These are phyloP conservation scores for Venturia carpophila DNA, from an alignment of 2,329 filamentous ascomycete species.

Conservation along the genomic window DNA sequence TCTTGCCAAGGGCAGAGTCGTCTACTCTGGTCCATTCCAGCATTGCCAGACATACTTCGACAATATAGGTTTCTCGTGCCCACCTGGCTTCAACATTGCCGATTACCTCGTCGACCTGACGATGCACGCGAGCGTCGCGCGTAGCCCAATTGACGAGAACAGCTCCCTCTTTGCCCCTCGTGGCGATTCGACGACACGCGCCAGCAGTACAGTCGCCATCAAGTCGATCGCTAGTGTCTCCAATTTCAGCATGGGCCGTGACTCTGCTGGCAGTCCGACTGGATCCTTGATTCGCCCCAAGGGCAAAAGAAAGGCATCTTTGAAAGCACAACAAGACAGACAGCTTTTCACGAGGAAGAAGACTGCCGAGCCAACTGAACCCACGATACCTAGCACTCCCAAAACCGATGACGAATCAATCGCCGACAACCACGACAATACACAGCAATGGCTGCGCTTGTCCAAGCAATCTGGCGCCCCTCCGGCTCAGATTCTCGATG, in stretches of 20 bases:
- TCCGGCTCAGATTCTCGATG: conserved; percentile 58
- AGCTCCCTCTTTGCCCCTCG: conserved; percentile 52
- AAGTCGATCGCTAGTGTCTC: conserved; percentile 86
- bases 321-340: conserved; percentile 78
- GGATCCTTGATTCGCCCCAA: conserved; percentile 58
- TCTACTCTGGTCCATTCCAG: conserved; percentile 86
- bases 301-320: conserved; percentile 65
- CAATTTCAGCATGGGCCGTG: conserved; percentile 60
- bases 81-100: conserved; percentile 95
- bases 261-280: conserved; percentile 48
- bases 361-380: conserved; percentile 23
- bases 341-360: conserved; percentile 83
- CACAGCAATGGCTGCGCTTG: conserved; percentile 53
- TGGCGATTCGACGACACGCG: conserved; percentile 61
- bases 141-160: conserved; percentile 48
- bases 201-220: conserved; percentile 78
- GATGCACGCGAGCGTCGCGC: conserved; percentile 74
- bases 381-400: conserved; percentile 13
- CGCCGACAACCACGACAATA: conserved; percentile 43
- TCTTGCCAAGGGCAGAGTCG: conserved; percentile 77
- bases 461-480: conserved; percentile 46
- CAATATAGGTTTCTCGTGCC: conserved; percentile 82
- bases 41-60: conserved; percentile 92
- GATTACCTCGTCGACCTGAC: conserved; percentile 96
- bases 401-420: conserved; percentile 53